phyloP scores from a whole-genome alignment of 176 grass and related monocot genomes.

The Phoenix roebelenii region DNA sequence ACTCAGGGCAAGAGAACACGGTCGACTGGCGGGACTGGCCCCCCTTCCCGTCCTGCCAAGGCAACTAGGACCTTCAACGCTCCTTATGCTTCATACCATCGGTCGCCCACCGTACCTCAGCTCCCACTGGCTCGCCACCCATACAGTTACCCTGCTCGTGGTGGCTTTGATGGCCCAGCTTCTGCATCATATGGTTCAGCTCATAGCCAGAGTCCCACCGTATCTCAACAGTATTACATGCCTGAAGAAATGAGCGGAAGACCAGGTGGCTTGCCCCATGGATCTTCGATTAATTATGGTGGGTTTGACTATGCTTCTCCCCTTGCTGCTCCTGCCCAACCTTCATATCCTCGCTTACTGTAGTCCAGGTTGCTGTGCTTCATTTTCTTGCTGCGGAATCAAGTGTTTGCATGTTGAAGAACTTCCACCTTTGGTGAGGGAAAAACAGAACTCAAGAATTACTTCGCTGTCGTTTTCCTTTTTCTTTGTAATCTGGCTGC shows the following conservation, averaged over 20 bases:
- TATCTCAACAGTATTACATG: conserved; percentile 10
- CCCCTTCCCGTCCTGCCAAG: conserved; percentile 9
- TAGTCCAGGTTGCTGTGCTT: too few relatives aligned
- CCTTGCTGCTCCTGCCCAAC: neutral
- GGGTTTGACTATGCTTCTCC: conserved; percentile 10
- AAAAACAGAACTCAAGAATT: too few relatives aligned
- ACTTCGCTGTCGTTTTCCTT: too few relatives aligned
- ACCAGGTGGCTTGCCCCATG: neutral
- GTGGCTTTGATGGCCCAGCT: conserved; percentile 4
- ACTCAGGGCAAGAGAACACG: conserved; percentile 5
- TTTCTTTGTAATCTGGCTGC: too few relatives aligned
- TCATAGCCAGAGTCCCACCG: conserved; percentile 15
- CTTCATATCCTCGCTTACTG: neutral
- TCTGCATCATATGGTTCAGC: conserved; percentile 10
- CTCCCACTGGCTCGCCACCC: neutral
- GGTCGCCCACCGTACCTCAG: conserved; percentile 1
- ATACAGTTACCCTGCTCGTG: conserved; percentile 14
- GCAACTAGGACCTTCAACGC: conserved; percentile 1
- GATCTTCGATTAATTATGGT: conserved; percentile 1
- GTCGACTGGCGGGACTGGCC: neutral
- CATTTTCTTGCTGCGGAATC: too few relatives aligned
- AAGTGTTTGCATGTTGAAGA: too few relatives aligned
- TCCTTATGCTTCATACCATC: conserved; percentile 4
- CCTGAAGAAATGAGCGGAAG: conserved; percentile 1
- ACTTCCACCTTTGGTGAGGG: too few relatives aligned